These are phyloP conservation scores for Polyrhizophydium stewartii DNA, from an alignment of 371 early-diverging fungal species.

Conservation along the genomic window DNA sequence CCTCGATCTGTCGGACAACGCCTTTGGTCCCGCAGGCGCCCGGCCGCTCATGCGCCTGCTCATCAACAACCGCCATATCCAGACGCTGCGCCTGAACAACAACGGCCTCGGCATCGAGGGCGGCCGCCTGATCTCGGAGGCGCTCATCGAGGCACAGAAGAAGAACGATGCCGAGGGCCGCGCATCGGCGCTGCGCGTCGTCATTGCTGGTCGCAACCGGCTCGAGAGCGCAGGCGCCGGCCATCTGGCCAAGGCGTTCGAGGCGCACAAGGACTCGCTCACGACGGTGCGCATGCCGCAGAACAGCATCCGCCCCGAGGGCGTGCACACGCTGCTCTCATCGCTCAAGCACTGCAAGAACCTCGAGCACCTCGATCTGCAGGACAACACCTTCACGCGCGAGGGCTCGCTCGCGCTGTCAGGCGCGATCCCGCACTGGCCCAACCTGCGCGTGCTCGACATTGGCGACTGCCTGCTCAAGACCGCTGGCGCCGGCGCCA, in stretches of 20 bases:
- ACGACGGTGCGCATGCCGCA: slow-evolving; percentile 90
- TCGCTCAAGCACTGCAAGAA: slow-evolving; percentile 63
- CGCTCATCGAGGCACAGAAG: slow-evolving; percentile 72
- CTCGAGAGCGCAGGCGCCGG: slow-evolving; percentile 57
- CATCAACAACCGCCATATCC: slow-evolving; percentile 69
- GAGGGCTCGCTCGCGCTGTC: slow-evolving; percentile 80
- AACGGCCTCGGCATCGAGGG: slow-evolving; percentile 86
- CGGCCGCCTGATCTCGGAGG: slow-evolving; percentile 81
- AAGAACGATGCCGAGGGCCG: slow-evolving; percentile 59
- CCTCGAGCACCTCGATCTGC: slow-evolving; percentile 80
- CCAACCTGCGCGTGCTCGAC: slow-evolving; percentile 71
- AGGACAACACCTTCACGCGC: slow-evolving; percentile 94
- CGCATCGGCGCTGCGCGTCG: slow-evolving; percentile 64
- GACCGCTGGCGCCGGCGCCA: slow-evolving; percentile 60
- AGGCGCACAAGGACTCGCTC: slow-evolving; percentile 64
- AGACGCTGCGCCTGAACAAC: slow-evolving; percentile 87
- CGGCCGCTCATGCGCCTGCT: slow-evolving; percentile 81
- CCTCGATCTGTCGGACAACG: slow-evolving; percentile 93
- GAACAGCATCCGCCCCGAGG: slow-evolving; percentile 95
- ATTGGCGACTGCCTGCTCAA: slow-evolving; percentile 88
- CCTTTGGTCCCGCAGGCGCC: slow-evolving; percentile 95
- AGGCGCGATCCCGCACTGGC: slow-evolving; percentile 69
- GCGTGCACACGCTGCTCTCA: slow-evolving; percentile 68
- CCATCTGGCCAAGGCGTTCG: slow-evolving; percentile 74
- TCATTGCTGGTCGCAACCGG: slow-evolving; percentile 91